Percentiles rank a stretch among this genome's conserved stretches.
These are phyloP conservation scores for Ascomycota sp. DNA, from an alignment of 2,329 filamentous ascomycete genomes.

Conservation along the genomic window DNA sequence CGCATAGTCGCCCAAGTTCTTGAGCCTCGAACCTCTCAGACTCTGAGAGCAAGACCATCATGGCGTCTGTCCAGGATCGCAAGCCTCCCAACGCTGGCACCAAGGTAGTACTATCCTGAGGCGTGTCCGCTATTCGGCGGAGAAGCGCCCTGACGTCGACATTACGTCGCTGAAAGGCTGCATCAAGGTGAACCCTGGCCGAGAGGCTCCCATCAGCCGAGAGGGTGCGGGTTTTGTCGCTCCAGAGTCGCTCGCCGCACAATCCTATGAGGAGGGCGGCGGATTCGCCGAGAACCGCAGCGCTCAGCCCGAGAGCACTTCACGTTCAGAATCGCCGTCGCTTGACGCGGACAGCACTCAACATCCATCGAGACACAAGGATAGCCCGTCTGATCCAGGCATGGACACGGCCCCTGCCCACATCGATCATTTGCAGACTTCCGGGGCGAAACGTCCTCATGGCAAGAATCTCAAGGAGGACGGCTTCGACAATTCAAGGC, in stretches of 20 bases:
- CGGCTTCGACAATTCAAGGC: constrained; percentile 12
- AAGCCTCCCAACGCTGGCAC: constrained; percentile 4
- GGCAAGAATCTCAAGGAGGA: constrained; percentile 21
- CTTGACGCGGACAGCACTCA: not conserved
- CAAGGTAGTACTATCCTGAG: constrained; percentile 1
- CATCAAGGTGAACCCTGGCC: constrained; percentile 22
- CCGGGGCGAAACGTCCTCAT: constrained; percentile 14
- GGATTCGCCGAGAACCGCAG: constrained; percentile 36
- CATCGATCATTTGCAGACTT: constrained; percentile 12
- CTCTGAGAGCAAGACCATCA: not conserved
- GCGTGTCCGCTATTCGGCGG: too few relatives aligned
- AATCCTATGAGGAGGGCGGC: constrained; percentile 40
- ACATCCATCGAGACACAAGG: constrained; percentile 1
- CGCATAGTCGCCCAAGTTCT: too few relatives aligned
- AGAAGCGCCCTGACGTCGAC: too few relatives aligned
- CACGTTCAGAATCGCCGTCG: not conserved
- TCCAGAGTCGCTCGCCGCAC: constrained; percentile 51
- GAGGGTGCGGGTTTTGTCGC: constrained; percentile 43
- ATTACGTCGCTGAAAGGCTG: not conserved
- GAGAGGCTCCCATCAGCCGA: constrained; percentile 24
- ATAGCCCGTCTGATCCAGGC: not conserved
- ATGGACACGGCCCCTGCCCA: constrained; percentile 16
- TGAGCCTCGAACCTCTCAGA: not conserved
- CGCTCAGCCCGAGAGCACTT: constrained; percentile 10
- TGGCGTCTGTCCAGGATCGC: constrained; percentile 1